These are phyloP conservation scores for Coemansia sp. DNA, from an alignment of 192 early-diverging fungal genomes.

Conservation along the genomic window DNA sequence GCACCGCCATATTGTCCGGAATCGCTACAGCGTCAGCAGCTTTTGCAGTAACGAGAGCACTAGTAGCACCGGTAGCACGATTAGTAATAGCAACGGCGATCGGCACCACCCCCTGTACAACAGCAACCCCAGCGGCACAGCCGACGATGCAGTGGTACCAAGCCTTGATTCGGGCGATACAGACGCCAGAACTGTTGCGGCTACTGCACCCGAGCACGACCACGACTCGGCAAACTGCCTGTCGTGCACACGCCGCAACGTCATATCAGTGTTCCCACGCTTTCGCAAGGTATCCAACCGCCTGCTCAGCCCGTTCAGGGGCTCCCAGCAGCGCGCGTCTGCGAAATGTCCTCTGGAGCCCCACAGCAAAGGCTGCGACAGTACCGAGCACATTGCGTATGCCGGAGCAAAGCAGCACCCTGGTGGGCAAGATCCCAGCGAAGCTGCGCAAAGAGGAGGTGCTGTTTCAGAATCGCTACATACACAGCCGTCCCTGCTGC, in stretches of 20 bases:
- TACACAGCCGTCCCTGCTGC: no score
- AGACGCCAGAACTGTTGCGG: neutral
- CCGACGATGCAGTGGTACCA: neutral
- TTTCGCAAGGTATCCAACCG: slow-evolving; percentile 40
- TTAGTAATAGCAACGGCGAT: slow-evolving; percentile 16
- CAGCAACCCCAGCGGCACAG: slow-evolving; percentile 7
- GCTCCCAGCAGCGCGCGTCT: slow-evolving; percentile 23
- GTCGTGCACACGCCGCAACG: slow-evolving; percentile 42
- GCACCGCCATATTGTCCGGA: slow-evolving; percentile 19
- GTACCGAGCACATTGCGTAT: neutral
- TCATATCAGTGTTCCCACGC: slow-evolving; percentile 42
- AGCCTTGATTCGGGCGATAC: neutral
- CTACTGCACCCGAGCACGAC: slow-evolving; percentile 16
- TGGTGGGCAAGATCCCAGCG: neutral
- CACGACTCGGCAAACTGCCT: slow-evolving; percentile 36
- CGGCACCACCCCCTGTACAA: slow-evolving; percentile 7
- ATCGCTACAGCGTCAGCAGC: slow-evolving; percentile 36
- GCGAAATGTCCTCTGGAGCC: slow-evolving; percentile 19
- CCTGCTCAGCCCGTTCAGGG: slow-evolving; percentile 27
- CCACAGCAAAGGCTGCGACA: slow-evolving; percentile 7
- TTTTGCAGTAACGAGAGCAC: slow-evolving; percentile 26
- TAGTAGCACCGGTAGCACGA: slow-evolving; percentile 16
- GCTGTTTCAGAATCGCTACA: no score
- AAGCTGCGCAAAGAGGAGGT: neutral
- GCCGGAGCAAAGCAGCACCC: neutral